Percentiles rank a stretch among this genome's conserved stretches.
These are phyloP conservation scores for Globisporangium iwayamae DNA, from an alignment of 352 stramenopile genomes.

Conservation along the genomic window DNA sequence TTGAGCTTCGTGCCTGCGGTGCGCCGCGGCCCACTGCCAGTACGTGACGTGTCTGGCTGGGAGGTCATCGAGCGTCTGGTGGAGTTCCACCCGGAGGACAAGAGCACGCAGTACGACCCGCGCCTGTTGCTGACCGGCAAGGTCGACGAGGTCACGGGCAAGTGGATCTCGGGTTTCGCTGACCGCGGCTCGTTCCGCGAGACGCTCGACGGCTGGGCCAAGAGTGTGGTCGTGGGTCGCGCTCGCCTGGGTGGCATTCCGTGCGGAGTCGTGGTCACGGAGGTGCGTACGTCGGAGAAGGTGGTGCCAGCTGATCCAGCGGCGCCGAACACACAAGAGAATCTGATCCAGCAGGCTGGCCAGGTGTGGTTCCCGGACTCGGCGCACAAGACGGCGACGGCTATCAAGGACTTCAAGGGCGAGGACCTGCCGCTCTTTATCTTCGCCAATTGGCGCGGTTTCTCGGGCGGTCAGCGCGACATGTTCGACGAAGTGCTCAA, in stretches of 20 bases:
- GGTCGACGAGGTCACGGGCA: conserved; percentile 66
- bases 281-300: conserved; percentile 97
- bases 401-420: conserved; percentile 98
- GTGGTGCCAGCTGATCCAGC: conserved; percentile 98
- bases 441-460: conserved; percentile 99
- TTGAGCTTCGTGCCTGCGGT: conserved; percentile 97
- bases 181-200: conserved; percentile 99
- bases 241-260: conserved; percentile 98
- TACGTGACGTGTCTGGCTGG: conserved; percentile 78
- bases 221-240: conserved; percentile 98
- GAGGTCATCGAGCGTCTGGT: conserved; percentile 89
- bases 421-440: conserved; percentile 99
- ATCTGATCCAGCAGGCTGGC: conserved; percentile 96
- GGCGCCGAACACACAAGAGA: conserved; percentile 95
- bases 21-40: conserved; percentile 71
- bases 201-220: conserved; percentile 97
- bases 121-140: conserved; percentile 90
- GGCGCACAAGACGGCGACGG: conserved; percentile 99
- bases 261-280: conserved; percentile 97
- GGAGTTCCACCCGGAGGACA: conserved; percentile 90
- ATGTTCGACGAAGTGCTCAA: conserved; percentile 99
- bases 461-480: conserved; percentile 98
- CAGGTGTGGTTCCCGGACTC: conserved; percentile 99
- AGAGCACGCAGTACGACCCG: conserved; percentile 94
- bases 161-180: conserved; percentile 94